Percentiles rank a stretch among this genome's conserved stretches.
phyloP scores from a whole-genome alignment of 371 early-diverging fungal genomes.

The Catenaria anguillulae region DNA sequence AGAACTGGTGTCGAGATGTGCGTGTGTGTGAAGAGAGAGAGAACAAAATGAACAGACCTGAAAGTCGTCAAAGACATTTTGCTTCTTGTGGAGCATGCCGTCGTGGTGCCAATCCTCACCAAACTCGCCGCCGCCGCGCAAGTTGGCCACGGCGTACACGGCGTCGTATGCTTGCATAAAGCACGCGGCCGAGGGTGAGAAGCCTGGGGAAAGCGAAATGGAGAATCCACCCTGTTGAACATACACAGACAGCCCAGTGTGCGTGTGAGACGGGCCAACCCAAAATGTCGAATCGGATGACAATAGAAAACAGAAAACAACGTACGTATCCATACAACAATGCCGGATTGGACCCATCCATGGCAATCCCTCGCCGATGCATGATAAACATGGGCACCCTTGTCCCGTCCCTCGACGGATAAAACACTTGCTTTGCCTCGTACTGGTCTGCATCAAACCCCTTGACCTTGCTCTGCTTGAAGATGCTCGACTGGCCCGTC shows the following conservation, averaged over 20 bases:
- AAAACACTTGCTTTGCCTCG: constrained; percentile 42
- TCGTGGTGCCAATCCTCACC: constrained; percentile 33
- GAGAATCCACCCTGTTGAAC: no score
- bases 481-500: constrained; percentile 17
- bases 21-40: no score
- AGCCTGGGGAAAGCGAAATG: constrained; percentile 33
- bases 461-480: constrained; percentile 25
- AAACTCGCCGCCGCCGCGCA: constrained; percentile 35
- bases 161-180: constrained; percentile 33
- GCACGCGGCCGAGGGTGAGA: constrained; percentile 22
- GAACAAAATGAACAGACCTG: no score
- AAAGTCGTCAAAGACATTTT: constrained; percentile 34
- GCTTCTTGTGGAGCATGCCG: constrained; percentile 24
- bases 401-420: constrained; percentile 40
- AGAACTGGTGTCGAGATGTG: no score
- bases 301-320: neutral
- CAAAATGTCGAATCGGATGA: no score
- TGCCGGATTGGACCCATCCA: constrained; percentile 35
- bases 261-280: neutral
- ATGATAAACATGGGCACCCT: constrained; percentile 51
- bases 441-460: constrained; percentile 28
- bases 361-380: constrained; percentile 22
- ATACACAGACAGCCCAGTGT: no score
- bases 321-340: constrained; percentile 40
- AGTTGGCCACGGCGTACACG: constrained; percentile 21